Conservation (phyloP, 2,329 filamentous ascomycete genomes). For the Cordyceps pruinosa region DNA sequence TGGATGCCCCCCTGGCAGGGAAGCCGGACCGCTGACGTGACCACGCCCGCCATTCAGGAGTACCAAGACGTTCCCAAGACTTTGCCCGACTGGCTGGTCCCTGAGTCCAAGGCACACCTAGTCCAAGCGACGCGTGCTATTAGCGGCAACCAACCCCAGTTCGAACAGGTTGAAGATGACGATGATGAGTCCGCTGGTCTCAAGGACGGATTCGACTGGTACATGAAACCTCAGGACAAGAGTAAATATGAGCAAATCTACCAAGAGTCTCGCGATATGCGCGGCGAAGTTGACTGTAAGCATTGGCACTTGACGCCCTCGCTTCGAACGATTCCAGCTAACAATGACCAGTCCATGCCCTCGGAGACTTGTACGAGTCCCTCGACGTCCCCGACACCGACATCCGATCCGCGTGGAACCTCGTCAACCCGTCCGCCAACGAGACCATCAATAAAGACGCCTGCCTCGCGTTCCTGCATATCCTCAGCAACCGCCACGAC, state of each 20-base stretch:
- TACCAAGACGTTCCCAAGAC: constrained; percentile 78
- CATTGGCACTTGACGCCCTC: constrained; percentile 10
- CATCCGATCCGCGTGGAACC: constrained; percentile 88
- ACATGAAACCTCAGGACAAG: constrained; percentile 91
- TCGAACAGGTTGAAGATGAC: constrained; percentile 71
- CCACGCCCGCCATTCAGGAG: constrained; percentile 49
- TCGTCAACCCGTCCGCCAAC: constrained; percentile 84
- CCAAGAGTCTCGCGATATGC: constrained; percentile 78
- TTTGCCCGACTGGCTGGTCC: constrained; percentile 93
- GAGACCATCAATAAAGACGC: constrained; percentile 90
- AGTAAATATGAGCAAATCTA: constrained; percentile 97
- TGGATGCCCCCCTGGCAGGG: no score
- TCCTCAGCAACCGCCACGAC: constrained; percentile 92
- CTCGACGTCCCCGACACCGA: constrained; percentile 70
- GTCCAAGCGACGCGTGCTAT: constrained; percentile 78
- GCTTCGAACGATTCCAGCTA: not conserved
- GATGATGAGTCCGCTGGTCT: constrained; percentile 76
- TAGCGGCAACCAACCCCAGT: constrained; percentile 69
- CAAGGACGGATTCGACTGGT: constrained; percentile 98
- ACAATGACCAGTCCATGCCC: constrained; percentile 54
- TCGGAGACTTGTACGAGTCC: constrained; percentile 79
- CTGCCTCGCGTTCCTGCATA: constrained; percentile 88
- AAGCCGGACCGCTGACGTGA: constrained; percentile 13
- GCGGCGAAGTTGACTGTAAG: constrained; percentile 76
- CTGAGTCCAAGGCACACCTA: constrained; percentile 87